Evolutionary conservation across 1,139 yeast species (phyloP).

Genomic region (Yamadazyma membranifaciens): DNA sequence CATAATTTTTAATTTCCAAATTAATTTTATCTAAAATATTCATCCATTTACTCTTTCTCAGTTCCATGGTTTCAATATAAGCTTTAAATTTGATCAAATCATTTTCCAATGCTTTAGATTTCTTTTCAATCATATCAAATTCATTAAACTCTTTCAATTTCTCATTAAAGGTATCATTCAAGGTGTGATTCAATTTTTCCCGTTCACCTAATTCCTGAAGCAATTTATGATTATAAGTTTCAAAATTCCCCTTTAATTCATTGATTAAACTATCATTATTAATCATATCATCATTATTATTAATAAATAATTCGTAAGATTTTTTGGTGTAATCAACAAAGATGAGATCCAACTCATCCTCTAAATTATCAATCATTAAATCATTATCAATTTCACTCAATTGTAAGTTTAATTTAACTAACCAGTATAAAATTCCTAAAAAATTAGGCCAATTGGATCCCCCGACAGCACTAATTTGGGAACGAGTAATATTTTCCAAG

Average conservation of each 20-base stretch:
- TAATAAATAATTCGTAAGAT: constrained; percentile 66
- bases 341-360: constrained; percentile 53
- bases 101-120: constrained; percentile 63
- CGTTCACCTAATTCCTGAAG: constrained; percentile 38
- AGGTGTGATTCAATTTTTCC: constrained; percentile 40
- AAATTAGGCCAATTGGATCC: constrained; percentile 88
- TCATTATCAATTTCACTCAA: constrained; percentile 37
- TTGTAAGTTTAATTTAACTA: constrained; percentile 56
- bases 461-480: constrained; percentile 89
- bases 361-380: constrained; percentile 29
- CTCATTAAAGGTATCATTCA: constrained; percentile 29
- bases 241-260: constrained; percentile 58
- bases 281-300: constrained; percentile 45
- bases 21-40: constrained; percentile 53
- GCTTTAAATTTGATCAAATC: constrained; percentile 71
- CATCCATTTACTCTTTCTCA: constrained; percentile 65
- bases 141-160: constrained; percentile 26
- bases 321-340: constrained; percentile 64
- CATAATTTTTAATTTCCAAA: constrained; percentile 51
- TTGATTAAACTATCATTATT: constrained; percentile 46
- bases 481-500: constrained; percentile 72
- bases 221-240: constrained; percentile 34
- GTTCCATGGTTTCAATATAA: constrained; percentile 66
- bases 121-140: constrained; percentile 49
- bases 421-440: constrained; percentile 80